A percentile compares a stretch with the other conserved stretches of the same genome.
Evolutionary conservation across 495 filamentous ascomycete species (phyloP).

Genomic region (Letharia lupina): DNA sequence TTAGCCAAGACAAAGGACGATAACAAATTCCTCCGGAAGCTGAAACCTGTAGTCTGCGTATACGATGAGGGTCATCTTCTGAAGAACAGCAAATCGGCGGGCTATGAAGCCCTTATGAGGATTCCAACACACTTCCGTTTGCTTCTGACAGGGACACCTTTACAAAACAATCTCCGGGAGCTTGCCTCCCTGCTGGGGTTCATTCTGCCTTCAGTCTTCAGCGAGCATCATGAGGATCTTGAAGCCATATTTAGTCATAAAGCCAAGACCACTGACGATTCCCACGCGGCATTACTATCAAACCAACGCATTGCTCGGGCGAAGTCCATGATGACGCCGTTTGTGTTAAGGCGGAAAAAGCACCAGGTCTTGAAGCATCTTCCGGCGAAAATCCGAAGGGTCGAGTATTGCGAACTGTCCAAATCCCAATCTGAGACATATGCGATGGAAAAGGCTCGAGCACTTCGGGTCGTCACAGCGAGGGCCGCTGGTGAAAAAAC

Average conservation of each 20-base stretch:
- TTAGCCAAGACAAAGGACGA: conserved; percentile 57
- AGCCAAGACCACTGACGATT: conserved; percentile 67
- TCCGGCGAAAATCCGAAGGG: conserved; percentile 66
- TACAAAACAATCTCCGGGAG: conserved; percentile 95
- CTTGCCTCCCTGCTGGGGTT: conserved; percentile 81
- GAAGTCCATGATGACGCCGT: conserved; percentile 87
- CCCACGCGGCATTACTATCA: conserved; percentile 67
- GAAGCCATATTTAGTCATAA: conserved; percentile 83
- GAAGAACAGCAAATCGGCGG: conserved; percentile 72
- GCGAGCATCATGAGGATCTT: conserved; percentile 61
- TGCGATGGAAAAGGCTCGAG: conserved; percentile 47
- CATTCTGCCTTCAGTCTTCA: conserved; percentile 78
- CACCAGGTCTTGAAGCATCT: conserved; percentile 85
- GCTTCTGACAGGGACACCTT: conserved; percentile 83
- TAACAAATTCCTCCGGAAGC: conserved; percentile 58
- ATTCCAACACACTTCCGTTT: conserved; percentile 72
- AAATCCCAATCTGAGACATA: conserved; percentile 62
- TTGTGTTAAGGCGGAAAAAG: conserved; percentile 89
- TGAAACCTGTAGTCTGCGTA: conserved; percentile 43
- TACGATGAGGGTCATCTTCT: conserved; percentile 51
- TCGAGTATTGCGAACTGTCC: conserved; percentile 75
- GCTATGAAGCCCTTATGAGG: conserved; percentile 71
- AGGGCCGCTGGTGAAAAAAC: conserved; percentile 50
- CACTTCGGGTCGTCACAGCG: conserved; percentile 46
- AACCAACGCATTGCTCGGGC: conserved; percentile 77